Conservation (phyloP, 768 basidiomycete genomes). For the Fomitopsis serialis region DNA sequence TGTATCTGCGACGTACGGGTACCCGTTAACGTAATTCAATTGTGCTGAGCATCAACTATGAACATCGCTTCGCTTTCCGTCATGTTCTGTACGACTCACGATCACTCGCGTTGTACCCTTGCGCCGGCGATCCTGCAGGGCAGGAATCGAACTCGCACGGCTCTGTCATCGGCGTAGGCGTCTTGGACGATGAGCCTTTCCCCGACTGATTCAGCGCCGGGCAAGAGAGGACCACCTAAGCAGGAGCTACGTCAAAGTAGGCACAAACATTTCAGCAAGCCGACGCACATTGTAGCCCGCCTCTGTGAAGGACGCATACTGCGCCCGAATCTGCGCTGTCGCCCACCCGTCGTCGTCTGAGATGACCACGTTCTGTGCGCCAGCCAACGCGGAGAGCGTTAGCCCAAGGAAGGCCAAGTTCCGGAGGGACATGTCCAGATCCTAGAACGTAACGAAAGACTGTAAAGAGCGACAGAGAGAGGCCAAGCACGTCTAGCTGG, state of each 20-base stretch:
- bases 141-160: slow-evolving; percentile 41
- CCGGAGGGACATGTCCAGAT: no score
- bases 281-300: slow-evolving; percentile 34
- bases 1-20: slow-evolving; percentile 21
- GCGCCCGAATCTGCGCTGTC: slow-evolving; percentile 38
- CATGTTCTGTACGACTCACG: slow-evolving; percentile 26
- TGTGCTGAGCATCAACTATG: slow-evolving; percentile 19
- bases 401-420: no score
- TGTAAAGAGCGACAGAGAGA: no score
- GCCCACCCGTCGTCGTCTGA: slow-evolving; percentile 40
- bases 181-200: slow-evolving; percentile 34
- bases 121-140: slow-evolving; percentile 35
- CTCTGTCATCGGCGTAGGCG: slow-evolving; percentile 25
- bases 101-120: slow-evolving; percentile 36
- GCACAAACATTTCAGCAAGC: no score
- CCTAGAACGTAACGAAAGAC: no score
- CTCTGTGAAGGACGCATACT: slow-evolving; percentile 31
- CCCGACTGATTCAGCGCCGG: slow-evolving; percentile 44
- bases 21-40: slow-evolving; percentile 40
- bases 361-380: slow-evolving; percentile 18
- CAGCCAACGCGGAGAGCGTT: no score
- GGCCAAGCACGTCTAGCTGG: no score
- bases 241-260: no score
- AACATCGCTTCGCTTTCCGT: no score
- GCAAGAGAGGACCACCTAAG: slow-evolving; percentile 39